Conservation (phyloP, 208 protist genomes). For the Naegleria gruberi region DNA sequence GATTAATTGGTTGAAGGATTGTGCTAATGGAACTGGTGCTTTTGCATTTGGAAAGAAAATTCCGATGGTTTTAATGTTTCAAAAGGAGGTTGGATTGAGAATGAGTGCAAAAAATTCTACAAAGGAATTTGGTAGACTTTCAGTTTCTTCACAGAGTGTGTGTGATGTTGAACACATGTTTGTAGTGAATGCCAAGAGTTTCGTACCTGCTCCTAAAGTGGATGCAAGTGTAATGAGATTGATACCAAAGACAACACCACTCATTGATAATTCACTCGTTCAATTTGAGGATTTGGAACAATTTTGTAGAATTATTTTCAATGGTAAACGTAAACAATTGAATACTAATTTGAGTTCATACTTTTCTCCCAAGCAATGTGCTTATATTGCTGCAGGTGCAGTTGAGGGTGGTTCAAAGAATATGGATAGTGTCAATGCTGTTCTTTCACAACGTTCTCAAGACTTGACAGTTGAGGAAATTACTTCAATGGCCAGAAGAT, state of each 20-base stretch:
- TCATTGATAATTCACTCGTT: not conserved
- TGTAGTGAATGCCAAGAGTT: not conserved
- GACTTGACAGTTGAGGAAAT: not conserved
- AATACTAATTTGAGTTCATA: not conserved
- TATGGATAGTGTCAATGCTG: not conserved
- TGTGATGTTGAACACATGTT: not conserved
- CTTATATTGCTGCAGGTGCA: not conserved
- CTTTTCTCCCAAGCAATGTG: not conserved
- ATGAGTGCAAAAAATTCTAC: conserved; percentile 58
- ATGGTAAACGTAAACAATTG: not conserved
- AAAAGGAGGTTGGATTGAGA: conserved; percentile 69
- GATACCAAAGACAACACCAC: not conserved
- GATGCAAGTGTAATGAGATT: not conserved
- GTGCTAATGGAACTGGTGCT: not conserved
- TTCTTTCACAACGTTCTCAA: not conserved
- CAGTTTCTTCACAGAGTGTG: conserved; percentile 60
- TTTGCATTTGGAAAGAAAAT: conserved; percentile 57
- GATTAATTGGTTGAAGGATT: conserved; percentile 14
- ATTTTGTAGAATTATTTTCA: conserved; percentile 19
- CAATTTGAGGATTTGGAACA: not conserved
- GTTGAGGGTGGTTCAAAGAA: not conserved
- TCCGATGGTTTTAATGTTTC: conserved; percentile 68
- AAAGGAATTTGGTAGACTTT: conserved; percentile 66
- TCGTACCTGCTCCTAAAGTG: not conserved
- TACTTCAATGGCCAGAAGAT: not conserved